phyloP scores from a whole-genome alignment of 192 early-diverging fungal species.

The Pilaira anomala region DNA sequence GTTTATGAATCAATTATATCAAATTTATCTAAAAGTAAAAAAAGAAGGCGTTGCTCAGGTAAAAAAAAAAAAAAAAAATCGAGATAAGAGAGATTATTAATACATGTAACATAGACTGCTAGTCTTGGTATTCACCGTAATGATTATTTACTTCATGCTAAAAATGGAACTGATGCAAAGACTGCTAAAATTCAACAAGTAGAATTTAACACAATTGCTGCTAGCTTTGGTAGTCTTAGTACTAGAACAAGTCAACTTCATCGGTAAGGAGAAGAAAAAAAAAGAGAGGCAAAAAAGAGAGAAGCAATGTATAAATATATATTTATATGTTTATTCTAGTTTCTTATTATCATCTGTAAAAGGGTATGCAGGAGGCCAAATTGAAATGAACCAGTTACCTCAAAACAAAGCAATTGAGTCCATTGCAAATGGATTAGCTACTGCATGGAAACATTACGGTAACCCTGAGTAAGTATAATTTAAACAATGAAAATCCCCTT shows the following conservation, averaged over 20 bases:
- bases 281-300: slow-evolving; percentile 46
- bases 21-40: slow-evolving; percentile 68
- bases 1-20: slow-evolving; percentile 73
- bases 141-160: slow-evolving; percentile 86
- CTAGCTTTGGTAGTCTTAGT: slow-evolving; percentile 86
- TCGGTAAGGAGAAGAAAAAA: slow-evolving; percentile 45
- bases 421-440: slow-evolving; percentile 74
- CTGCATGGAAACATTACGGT: slow-evolving; percentile 64
- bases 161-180: slow-evolving; percentile 32
- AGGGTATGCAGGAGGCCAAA: slow-evolving; percentile 36
- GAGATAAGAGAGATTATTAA: background rate
- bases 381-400: slow-evolving; percentile 52
- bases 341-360: slow-evolving; percentile 47
- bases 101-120: slow-evolving; percentile 39
- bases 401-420: slow-evolving; percentile 64
- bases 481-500: background rate
- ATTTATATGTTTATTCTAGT: slow-evolving; percentile 29
- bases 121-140: slow-evolving; percentile 87
- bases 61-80: background rate
- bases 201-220: slow-evolving; percentile 94
- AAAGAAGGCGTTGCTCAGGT: slow-evolving; percentile 61
- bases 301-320: background rate
- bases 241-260: slow-evolving; percentile 74
- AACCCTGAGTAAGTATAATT: slow-evolving; percentile 39
- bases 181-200: slow-evolving; percentile 78